Base-by-base conservation (phyloP, 208 protist genomes). In the Leishmania tarentolae region DNA sequence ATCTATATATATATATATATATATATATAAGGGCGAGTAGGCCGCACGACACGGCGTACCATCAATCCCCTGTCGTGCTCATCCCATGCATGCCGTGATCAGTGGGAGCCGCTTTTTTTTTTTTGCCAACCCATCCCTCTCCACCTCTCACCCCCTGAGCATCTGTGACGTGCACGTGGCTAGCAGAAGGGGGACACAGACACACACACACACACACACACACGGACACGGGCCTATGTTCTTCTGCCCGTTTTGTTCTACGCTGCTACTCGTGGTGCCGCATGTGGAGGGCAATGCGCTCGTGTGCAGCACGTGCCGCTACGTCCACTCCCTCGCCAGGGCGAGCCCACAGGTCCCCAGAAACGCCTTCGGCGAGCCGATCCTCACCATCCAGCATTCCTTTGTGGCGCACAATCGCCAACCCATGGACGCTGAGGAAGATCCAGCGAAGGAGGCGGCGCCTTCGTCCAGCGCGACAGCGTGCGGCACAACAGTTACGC, bases 221-320 rank as follows among this genome's bases (percentile, higher is more conserved):
- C 70, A 56, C 37, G 24, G 44, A 59, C 74, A 77, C 72, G 37
- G 35, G 69, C 53, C 75, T 11, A 97, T 98, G 95, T 96, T 94
- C 78, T 98, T 98, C 75, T 98, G 95, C 46, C 95, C 95, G 17
- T 98, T 97, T 79, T 98, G 95, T 78, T 94, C 93, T 0, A 97
- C 95, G 37, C 86, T 97, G 66, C 83, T 98, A 59, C 86, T 97
- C 28, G 80, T 96, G 76, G 85, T 88, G 75, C 83, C 81, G 1
- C 65, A 84, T 37, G 44, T 83, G 42, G 78, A 84, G 2, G 79
- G 78, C 31, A 92, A 92, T 66, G 86, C 81, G 24, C 85, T 98
- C 52, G 47, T 79, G 17, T 98, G 95, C 75, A 80, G 91, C n/a
- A 94, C 86, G 31, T 98, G 95, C 86, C 76, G 77, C 61, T 98